Evolutionary conservation across 805 yeast species (phyloP), one percentile per base, ranked within the genome.

Genomic region (Hanseniaspora jakobsenii): DNA sequence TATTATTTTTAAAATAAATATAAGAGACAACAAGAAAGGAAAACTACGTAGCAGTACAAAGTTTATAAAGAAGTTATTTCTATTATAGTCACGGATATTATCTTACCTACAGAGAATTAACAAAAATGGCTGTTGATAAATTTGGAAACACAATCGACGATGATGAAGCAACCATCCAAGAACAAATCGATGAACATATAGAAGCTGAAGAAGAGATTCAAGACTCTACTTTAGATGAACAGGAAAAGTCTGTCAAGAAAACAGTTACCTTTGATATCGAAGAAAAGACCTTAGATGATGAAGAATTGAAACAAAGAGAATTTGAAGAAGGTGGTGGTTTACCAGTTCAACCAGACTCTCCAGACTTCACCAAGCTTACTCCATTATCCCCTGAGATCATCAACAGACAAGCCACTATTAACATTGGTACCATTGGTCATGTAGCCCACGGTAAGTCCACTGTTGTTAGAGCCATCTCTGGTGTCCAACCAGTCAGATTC

Each of bases 401-500:
- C 67, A 84, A 83, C 65, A 82, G 98, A 74, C 99, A 91, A 70
- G 99, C 99, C 50, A 91, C 99, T 39, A 85, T 91, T 62, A 91
- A 91, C 66, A 91, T 91, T 60, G 99, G 99, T 66, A 85, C 95
- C 48, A 85, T 85, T 63, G 95, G 94, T 50, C 95, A 84, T 66
- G 95, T 85, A 54, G 95, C 95, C 47, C 95, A 85, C 70, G 95
- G 95, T 66, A 85, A 85, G 65, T 77, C 86, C 47, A 85, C 95
- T 9, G 95, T 85, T 29, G 95, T 85, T 34, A 80, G 87, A 66
- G 95, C 95, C 51, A 91, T 91, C 54, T 87, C 97, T 2, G 97
- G 98, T 51, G 97, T 93, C 36, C 98, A 93, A 65, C 91, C 99
- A 17, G 99, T 91, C 52, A 81, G 99, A 69, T 91, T 91, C 75